These are phyloP conservation scores for Phlegmacium glaucopus DNA, from an alignment of 768 basidiomycete genomes.

Conservation along the genomic window DNA sequence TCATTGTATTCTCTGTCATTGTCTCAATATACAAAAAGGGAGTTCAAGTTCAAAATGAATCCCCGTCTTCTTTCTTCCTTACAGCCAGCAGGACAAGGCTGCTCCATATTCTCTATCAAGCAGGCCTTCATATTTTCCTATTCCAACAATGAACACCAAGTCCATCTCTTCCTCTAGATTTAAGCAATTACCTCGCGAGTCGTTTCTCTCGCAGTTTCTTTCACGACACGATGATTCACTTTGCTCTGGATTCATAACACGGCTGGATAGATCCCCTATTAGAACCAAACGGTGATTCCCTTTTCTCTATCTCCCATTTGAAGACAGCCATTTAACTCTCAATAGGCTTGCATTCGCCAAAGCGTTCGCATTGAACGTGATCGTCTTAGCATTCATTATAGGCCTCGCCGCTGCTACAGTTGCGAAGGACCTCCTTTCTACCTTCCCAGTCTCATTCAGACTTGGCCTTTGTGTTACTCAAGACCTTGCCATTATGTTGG, in stretches of 20 bases:
- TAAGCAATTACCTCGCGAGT: slow-evolving; percentile 13
- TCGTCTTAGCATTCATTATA: slow-evolving; percentile 17
- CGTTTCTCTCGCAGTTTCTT: slow-evolving; percentile 19
- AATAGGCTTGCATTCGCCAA: slow-evolving; percentile 22
- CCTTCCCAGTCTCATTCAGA: slow-evolving; percentile 14
- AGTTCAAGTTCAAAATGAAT: too few species aligned
- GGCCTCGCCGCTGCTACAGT: slow-evolving; percentile 15
- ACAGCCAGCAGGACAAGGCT: slow-evolving; percentile 11
- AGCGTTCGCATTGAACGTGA: slow-evolving; percentile 23
- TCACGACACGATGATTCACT: slow-evolving; percentile 20
- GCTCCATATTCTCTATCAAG: not conserved
- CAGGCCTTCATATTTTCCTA: slow-evolving; percentile 1
- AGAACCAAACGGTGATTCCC: slow-evolving; percentile 16
- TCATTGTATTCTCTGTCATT: not conserved
- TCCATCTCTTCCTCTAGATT: slow-evolving; percentile 13
- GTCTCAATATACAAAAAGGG: too few species aligned
- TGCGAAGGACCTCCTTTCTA: slow-evolving; percentile 13
- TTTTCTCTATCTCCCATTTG: not conserved
- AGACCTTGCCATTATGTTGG: slow-evolving; percentile 21
- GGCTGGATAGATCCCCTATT: slow-evolving; percentile 25
- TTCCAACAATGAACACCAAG: slow-evolving; percentile 7
- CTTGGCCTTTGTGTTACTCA: slow-evolving; percentile 24
- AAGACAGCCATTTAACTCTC: not conserved
- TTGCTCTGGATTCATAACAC: slow-evolving; percentile 25
- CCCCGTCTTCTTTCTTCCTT: slow-evolving; percentile 3